Percentiles rank a stretch among this genome's conserved stretches.
phyloP scores from a whole-genome alignment of 75 land plant genomes.

The Chamaecyparis obtusa region DNA sequence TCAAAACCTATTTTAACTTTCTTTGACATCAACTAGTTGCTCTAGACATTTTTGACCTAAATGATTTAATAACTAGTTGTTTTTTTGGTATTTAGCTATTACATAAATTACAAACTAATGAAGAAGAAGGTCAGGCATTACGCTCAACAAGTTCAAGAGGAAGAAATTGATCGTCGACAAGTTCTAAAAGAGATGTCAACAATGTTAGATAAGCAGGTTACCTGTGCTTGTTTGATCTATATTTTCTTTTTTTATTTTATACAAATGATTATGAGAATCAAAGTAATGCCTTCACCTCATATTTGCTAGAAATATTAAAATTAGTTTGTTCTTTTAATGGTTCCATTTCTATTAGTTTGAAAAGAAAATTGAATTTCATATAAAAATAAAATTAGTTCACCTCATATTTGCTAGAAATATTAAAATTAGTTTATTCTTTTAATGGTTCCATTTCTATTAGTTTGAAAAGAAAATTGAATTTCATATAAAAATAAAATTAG shows the following conservation, averaged over 20 bases:
- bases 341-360: background rate
- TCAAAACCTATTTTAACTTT: background rate
- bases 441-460: too few species aligned
- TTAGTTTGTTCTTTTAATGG: background rate
- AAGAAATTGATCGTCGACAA: constrained; percentile 45
- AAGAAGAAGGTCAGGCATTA: constrained; percentile 79
- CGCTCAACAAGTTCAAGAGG: constrained; percentile 44
- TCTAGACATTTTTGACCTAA: background rate
- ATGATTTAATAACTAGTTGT: background rate
- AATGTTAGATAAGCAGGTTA: constrained; percentile 85
- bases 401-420: background rate
- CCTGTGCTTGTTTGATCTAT: background rate
- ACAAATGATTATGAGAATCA: background rate
- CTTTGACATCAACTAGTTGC: background rate
- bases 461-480: too few species aligned
- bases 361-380: background rate
- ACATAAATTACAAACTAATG: constrained; percentile 90
- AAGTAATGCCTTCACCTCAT: background rate
- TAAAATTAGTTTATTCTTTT: background rate
- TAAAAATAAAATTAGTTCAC: background rate
- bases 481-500: too few species aligned
- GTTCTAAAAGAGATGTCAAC: constrained; percentile 83
- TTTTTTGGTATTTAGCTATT: constrained; percentile 40
- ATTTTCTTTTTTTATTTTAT: background rate
- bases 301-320: background rate